Base-by-base conservation (phyloP, 805 yeast species). In the Lipomyces starkeyi region DNA sequence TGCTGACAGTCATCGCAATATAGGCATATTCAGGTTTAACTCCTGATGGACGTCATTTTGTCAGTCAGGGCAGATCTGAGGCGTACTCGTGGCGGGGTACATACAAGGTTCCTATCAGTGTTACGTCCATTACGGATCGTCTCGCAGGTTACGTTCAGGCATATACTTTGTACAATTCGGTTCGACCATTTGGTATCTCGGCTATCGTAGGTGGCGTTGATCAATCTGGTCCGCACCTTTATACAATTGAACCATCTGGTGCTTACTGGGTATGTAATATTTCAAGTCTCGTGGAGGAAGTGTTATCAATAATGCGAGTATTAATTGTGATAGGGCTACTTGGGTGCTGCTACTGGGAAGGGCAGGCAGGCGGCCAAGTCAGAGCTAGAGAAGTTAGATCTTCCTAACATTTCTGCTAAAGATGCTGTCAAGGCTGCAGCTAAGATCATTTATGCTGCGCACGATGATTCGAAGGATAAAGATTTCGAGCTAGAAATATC, bases 321-420 rank as follows among this genome's bases (percentile, higher is more conserved):
- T 53, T 52, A 9, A 34, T 54, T 25, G 8, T 27, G 8, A 13
- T 17, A 72, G 74, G 99, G 99, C 62, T 95, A 95, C 81, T 84
- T 86, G 64, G 99, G 97, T 69, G 97, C 97, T 53, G 99, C 99
- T 20, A 87, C 98, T 3, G 99, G 99, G 71, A 95, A 94, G 79
- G 99, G 99, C 59, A 88, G 98, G 80, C 99, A 95, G 80, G 87
- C 91, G n/a, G 99, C 99, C 61, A 94, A 94, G 81, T 90, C 94
- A 35, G 99, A 95, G 80, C 85, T 95, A 74, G 99, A 95, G 80
- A 95, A 95, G 79, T 83, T 95, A 67, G 89, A 91, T 73, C 82
- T 88, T 69, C 88, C 87, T 63, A 86, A 84, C 71, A 81, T 96
- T 73, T 81, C 88, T 8, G 91, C 88, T 3, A 85, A 80, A 73